A percentile compares a stretch with the other conserved stretches of the same genome.
These are phyloP conservation scores for Aspergillus funiculosus DNA, from an alignment of 495 filamentous ascomycete genomes.

Conservation along the genomic window DNA sequence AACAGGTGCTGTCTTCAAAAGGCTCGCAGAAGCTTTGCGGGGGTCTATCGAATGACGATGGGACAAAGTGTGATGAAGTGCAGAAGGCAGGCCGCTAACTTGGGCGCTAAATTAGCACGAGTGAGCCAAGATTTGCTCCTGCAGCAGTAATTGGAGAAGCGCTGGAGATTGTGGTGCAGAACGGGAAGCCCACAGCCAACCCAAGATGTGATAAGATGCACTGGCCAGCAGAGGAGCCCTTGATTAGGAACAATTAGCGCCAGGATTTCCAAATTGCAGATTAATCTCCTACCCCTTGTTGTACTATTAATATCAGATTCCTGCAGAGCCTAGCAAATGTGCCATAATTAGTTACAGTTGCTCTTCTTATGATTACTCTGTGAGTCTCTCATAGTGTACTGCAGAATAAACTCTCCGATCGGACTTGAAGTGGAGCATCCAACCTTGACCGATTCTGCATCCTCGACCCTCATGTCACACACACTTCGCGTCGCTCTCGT, in stretches of 20 bases:
- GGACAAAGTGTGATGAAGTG: conserved; percentile 8
- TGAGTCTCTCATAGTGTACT: too few relatives aligned
- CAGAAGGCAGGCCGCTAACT: conserved; percentile 8
- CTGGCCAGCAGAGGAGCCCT: too few relatives aligned
- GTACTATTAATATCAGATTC: conserved; percentile 13
- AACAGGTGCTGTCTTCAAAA: background rate
- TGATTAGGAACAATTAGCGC: conserved; percentile 34
- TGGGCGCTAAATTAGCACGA: conserved; percentile 15
- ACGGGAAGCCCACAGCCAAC: conserved; percentile 23
- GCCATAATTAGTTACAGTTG: conserved; percentile 20
- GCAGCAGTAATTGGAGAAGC: conserved; percentile 2
- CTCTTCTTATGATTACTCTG: too few relatives aligned
- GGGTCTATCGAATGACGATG: conserved; percentile 5
- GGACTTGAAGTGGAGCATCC: background rate
- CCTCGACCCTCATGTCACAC: conserved; percentile 14
- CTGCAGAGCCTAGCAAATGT: background rate
- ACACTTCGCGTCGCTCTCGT: background rate
- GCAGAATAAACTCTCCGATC: too few relatives aligned
- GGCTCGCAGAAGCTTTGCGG: conserved; percentile 11
- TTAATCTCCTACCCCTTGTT: conserved; percentile 6
- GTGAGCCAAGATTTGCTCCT: conserved; percentile 24
- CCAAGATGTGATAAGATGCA: conserved; percentile 17
- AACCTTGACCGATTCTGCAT: conserved; percentile 12
- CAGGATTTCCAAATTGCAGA: conserved; percentile 1
- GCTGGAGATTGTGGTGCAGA: conserved; percentile 11